Evolutionary conservation across 371 early-diverging fungal genomes (phyloP), one percentile per base, ranked within the genome.

Genomic region (Apophysomyces ossiformis): DNA sequence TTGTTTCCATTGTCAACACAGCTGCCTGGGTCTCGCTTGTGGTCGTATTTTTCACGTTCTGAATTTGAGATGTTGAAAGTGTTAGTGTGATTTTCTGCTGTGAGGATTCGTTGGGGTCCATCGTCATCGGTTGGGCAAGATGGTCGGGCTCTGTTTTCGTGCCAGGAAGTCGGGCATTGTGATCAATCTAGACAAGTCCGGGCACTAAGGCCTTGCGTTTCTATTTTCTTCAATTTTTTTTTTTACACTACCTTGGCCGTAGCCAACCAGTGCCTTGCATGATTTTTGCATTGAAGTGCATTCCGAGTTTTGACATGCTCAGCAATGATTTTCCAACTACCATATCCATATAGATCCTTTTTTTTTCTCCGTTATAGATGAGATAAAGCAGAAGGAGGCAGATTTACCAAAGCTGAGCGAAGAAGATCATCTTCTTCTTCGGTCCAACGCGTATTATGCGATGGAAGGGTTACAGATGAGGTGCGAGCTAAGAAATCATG

Each of bases 231-330:
- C 11, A 5, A 0, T 45, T 43, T 43, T 43, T 4, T 4, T 43
- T 43, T 47, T 18, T 9, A n/a, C n/a, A 47, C 2, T 50, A 50
- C 54, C 54, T 50, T 50, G 54, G 54, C 4, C 16, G 54, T 50
- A 21, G 54, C 54, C 5, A 76, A 63, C 60, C 88, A 71, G 69
- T 92, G 89, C 43, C 89, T 76, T 16, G 89, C 89, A 65, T 86
- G 89, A 38, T 88, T 89, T 65, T 89, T 90, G 64, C 89, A 87
- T 71, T 92, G 92, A 6, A 87, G 64, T 7, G 88, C 70, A 47
- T 84, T 89, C 18, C 90, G 71, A 13, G 88, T 88, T 18, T 77
- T 74, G 32, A 91, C 78, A 37, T 76, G 67, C 8, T 77, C 75
- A 7, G 88, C 76, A 46, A 91, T 84, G 5, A 66, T 63, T 59